A percentile compares a stretch with the other conserved stretches of the same genome.
These are phyloP conservation scores for Graphilbum fragrans DNA, from an alignment of 2,329 filamentous ascomycete genomes.

Conservation along the genomic window DNA sequence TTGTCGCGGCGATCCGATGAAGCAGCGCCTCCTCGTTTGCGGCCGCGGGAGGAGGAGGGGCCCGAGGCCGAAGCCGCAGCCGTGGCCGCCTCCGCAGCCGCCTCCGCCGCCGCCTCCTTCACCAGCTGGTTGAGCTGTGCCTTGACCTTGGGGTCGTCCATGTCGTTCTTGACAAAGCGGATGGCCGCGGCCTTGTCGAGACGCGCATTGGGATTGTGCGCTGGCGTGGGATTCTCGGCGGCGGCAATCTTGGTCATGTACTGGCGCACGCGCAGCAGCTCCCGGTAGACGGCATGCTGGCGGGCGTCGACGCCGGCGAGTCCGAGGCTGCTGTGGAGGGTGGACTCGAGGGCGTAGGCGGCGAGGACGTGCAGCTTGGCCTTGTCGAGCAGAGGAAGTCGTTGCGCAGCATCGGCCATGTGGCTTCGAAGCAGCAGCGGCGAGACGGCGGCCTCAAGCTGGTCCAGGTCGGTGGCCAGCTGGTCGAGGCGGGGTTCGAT, in stretches of 20 bases:
- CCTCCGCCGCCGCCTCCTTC: neutral
- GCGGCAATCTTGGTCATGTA: conserved; percentile 89
- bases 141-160: conserved; percentile 43
- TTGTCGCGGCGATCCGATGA: neutral
- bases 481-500: conserved; percentile 58
- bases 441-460: conserved; percentile 59
- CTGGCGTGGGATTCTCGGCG: conserved; percentile 47
- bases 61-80: neutral
- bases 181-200: conserved; percentile 66
- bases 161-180: conserved; percentile 69
- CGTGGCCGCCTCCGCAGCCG: neutral
- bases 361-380: conserved; percentile 85
- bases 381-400: conserved; percentile 60
- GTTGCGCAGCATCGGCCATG: neutral
- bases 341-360: conserved; percentile 80
- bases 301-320: conserved; percentile 73
- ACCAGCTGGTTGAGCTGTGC: conserved; percentile 26
- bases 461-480: conserved; percentile 68
- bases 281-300: conserved; percentile 71
- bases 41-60: neutral
- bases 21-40: neutral
- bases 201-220: conserved; percentile 22
- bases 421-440: conserved; percentile 47
- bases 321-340: conserved; percentile 72
- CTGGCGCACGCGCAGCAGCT: conserved; percentile 75